Base-by-base conservation (phyloP, 1,284 basidiomycete species). In the Apiotrichum domesticum region DNA sequence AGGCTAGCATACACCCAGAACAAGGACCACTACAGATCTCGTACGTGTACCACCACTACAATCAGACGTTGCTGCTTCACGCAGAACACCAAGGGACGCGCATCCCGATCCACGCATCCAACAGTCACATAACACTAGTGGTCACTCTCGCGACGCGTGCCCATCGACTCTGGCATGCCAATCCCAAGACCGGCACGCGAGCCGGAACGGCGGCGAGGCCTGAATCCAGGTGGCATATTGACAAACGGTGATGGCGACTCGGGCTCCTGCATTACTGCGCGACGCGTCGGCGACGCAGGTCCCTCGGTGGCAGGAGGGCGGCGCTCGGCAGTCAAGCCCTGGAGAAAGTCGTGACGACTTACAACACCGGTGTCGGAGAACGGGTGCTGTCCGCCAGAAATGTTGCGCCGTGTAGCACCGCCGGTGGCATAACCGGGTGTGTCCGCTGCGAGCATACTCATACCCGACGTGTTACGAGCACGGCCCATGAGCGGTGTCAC, bases 401-500 rank as follows among this genome's bases (percentile, higher is more conserved):
- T 39, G 49, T 59, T 65, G 44, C 64, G 66, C 33, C 61, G 52
- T 1, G 57, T 46, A 42, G 43, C 45, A 3, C 63, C 58, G 29
- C 29, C 29, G 29, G 29, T 29, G 29, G 29, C 29, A 29, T 29
- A 29, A 53, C 44, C 3, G 61, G 61, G 40, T 39, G 61, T 63
- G 39, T 63, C 61, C 10, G 59, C 62, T 5, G 62, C 64, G 39
- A 71, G 57, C 29, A 29, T 29, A 29, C 29, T 29, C 52, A 63
- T 61, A 33, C 49, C 60, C 13, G 66, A 65, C 1, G 66, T 52
- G 11, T 69, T 62, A n/a, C 71, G 54, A 13, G 66, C 66, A 41
- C 69, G 59, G 14, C 67, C 69, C 15, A 68, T 63, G n/a, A 73
- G 55, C 1, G 73, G 70, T 8, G 73, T 73, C 29, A 73, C 63